Evolutionary conservation across 768 basidiomycete species (phyloP), one percentile per base, ranked within the genome.

Genomic region (Coprinopsis cinerea): DNA sequence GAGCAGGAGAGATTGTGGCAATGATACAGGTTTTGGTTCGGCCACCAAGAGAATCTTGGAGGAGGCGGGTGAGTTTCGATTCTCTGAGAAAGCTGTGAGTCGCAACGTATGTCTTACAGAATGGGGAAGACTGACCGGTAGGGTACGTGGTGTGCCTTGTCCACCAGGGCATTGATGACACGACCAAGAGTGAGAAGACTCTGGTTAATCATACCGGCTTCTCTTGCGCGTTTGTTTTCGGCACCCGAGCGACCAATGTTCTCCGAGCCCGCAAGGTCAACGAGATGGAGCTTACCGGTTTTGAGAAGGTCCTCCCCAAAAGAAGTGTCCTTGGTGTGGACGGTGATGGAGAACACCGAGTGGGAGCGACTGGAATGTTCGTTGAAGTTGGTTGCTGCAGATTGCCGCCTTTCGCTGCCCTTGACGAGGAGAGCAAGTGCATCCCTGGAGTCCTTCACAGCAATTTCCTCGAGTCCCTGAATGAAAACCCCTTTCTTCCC

Each of bases 201-300:
- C 67, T 96, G 92, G 60, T 98, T 99, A 65, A 99, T 98, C 88
- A 94, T 96, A 10, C 96, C 96, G 1, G 96, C 96, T 62, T 99
- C 96, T 55, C 92, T 77, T 11, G 96, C 96, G 50, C 94, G 73
- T 64, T 90, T 92, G 59, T 96, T 90, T 63, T 93, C 92, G 2
- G 96, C 96, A 15, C 96, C 96, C 0, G 88, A 92, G 20, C 95
- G 76, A 9, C 93, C 94, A 60, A 99, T 94, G 58, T 96, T 97
- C 67, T 99, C 96, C 1, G 92, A 94, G 5, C 96, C 96, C 26
- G 96, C 96, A 49, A 99, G 73, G 63, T 99, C 96, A 47, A 99
- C 96, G 18, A 99, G 79, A 65, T 98, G 97, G 37, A 99, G 77
- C 64, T 98, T 98, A 20, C 96, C 96, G 26, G 93, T 84, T 61